phyloP scores from a whole-genome alignment of 2,329 filamentous ascomycete species.

The Claviceps sp. region DNA sequence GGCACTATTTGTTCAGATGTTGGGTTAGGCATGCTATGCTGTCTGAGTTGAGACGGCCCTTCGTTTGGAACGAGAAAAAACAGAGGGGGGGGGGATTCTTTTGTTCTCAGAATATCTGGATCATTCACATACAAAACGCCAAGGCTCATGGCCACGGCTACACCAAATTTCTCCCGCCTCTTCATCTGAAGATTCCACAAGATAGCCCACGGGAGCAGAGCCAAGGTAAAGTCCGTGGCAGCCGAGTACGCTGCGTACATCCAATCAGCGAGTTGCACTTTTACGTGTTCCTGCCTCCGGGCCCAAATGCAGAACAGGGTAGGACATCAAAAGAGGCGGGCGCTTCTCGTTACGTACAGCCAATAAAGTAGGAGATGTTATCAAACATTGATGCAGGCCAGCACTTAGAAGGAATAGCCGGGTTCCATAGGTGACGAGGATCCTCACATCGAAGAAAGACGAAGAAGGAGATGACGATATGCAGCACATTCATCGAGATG shows the following conservation, averaged over 20 bases:
- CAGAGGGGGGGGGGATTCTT: too few relatives aligned
- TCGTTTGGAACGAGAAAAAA: too few relatives aligned
- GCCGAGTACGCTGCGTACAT: conserved; percentile 3
- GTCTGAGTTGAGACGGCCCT: neutral
- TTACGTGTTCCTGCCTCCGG: neutral
- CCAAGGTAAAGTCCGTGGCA: conserved; percentile 5
- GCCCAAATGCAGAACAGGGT: neutral
- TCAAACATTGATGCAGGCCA: conserved; percentile 2
- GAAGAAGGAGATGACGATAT: conserved; percentile 4
- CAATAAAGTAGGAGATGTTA: conserved; percentile 3
- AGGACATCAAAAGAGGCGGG: neutral
- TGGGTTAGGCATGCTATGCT: neutral
- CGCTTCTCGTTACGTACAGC: conserved; percentile 3
- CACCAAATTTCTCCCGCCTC: conserved; percentile 5
- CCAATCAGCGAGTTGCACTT: neutral
- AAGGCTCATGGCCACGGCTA: conserved; percentile 6
- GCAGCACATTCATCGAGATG: conserved; percentile 3
- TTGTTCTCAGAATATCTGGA: neutral
- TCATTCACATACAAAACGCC: conserved; percentile 5
- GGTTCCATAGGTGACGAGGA: conserved; percentile 5
- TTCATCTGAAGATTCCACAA: conserved; percentile 6
- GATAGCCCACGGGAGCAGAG: conserved; percentile 5
- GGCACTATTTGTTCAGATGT: neutral
- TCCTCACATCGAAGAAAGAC: conserved; percentile 3
- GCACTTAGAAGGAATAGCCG: conserved; percentile 1